phyloP scores from a whole-genome alignment of 257 asterid genomes.

The Solanum infundibuliforme region DNA sequence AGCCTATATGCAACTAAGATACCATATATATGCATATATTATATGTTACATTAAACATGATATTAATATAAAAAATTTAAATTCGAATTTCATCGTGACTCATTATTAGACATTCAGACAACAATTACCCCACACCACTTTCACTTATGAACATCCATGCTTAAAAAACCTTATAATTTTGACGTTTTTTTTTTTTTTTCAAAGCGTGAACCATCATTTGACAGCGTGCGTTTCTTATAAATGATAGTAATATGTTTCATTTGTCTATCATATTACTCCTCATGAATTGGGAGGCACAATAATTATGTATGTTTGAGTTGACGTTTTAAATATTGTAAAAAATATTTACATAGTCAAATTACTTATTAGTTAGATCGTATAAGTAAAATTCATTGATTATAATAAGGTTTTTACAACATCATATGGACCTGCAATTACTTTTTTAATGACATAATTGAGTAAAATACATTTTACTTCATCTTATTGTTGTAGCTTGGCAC shows the following conservation, averaged over 20 bases:
- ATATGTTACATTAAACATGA: neutral
- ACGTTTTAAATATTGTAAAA: neutral
- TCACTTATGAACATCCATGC: neutral
- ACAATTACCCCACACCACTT: neutral
- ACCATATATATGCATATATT: neutral
- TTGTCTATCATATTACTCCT: neutral
- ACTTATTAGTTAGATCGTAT: neutral
- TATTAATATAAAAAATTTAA: neutral
- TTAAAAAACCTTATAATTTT: neutral
- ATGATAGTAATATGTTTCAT: neutral
- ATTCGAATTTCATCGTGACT: neutral
- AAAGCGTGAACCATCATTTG: neutral
- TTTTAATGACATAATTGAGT: neutral
- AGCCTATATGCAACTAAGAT: neutral
- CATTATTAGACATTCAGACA: neutral
- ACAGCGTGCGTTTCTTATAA: neutral
- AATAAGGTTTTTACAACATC: neutral
- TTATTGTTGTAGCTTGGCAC: no score
- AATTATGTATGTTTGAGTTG: neutral
- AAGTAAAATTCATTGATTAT: neutral
- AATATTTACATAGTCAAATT: neutral
- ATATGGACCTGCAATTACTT: neutral
- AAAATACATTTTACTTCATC: neutral
- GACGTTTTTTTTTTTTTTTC: neutral
- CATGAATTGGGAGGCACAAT: neutral